Evolutionary conservation across 2,329 filamentous ascomycete species (phyloP), one percentile per base, ranked within the genome.

Genomic region (Pyrenophora teres): DNA sequence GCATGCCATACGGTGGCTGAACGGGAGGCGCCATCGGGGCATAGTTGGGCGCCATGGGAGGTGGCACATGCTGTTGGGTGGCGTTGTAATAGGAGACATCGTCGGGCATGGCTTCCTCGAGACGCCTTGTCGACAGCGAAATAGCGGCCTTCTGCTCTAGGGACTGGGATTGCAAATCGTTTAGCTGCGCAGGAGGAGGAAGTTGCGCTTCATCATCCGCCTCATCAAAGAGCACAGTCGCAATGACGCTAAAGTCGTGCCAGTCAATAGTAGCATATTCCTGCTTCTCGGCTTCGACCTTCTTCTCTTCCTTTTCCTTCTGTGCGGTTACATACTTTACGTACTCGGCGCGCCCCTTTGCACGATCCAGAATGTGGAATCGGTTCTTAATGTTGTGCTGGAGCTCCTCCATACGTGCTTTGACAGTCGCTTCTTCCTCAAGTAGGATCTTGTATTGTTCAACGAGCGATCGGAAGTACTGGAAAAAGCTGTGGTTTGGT

Each of bases 211-310:
- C 84, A 62, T 97, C 92, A 72, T 99, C 94, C 33, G 85, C 83
- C 62, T 96, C 92, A 52, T 86, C 92, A 74, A 99, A 99, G 13
- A 91, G 81, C 46, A 99, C 92, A 0, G 92, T 97, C 75, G 97
- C 94, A 38, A 97, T 92, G 16, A 99, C 89, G 30, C 93, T 87
- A 65, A 99, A 99, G 71, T 97, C 93, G 69, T 96, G 90, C 94
- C 94, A 99, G 74, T 99, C 94, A 57, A 99, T 94, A 64, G 94
- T 88, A 1, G 89, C 88, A 73, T 94, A 88, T 46, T 83, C 82
- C 42, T 86, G 71, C 66, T 87, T 87, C 72, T 96, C 90, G 67
- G 91, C 86, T 69, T 95, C 89, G 35, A 88, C 88, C 57, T 92
- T 86, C 67, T 95, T 91, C 67, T 96, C 92, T 69, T 92, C 92